Conservation (phyloP, 2,329 filamentous ascomycete species). For the Alternaria consortialis region DNA sequence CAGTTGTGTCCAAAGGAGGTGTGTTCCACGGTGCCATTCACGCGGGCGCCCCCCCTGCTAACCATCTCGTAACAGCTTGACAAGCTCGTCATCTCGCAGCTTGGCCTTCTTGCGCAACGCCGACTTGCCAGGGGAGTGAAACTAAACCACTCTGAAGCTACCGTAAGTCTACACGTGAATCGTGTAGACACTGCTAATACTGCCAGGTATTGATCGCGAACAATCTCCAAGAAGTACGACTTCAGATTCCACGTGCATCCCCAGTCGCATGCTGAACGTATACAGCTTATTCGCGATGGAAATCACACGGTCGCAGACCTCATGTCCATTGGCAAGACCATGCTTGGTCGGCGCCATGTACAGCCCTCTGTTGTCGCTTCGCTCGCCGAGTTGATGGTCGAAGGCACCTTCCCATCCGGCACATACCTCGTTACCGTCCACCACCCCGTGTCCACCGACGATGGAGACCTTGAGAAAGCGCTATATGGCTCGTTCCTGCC, state of each 20-base stretch:
- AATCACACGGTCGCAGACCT: conserved; percentile 90
- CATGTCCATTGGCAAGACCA: conserved; percentile 88
- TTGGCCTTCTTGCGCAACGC: conserved; percentile 86
- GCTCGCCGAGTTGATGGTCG: conserved; percentile 86
- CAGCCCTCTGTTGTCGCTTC: conserved; percentile 81
- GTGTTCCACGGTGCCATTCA: conserved; percentile 14
- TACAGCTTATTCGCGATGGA: conserved; percentile 90
- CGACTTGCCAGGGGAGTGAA: conserved; percentile 87
- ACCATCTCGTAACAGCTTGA: conserved; percentile 71
- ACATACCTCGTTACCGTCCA: conserved; percentile 96
- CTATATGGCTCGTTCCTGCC: conserved; percentile 93
- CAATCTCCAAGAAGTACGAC: conserved; percentile 81
- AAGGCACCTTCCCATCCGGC: conserved; percentile 89
- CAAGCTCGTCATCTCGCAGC: conserved; percentile 92
- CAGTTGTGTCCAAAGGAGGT: conserved; percentile 52
- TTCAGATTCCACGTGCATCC: conserved; percentile 12
- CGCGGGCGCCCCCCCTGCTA: conserved; percentile 28
- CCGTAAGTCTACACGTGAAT: conserved; percentile 59
- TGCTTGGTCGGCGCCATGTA: conserved; percentile 93
- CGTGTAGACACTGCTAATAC: conserved; percentile 34
- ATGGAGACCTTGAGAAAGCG: conserved; percentile 85
- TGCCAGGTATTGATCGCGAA: conserved; percentile 80
- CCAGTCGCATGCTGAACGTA: conserved; percentile 32
- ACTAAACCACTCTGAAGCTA: conserved; percentile 89
- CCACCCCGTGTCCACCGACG: conserved; percentile 83